Base-by-base conservation (phyloP, 2,329 filamentous ascomycete genomes). In the Pestalotiopsis fici region DNA sequence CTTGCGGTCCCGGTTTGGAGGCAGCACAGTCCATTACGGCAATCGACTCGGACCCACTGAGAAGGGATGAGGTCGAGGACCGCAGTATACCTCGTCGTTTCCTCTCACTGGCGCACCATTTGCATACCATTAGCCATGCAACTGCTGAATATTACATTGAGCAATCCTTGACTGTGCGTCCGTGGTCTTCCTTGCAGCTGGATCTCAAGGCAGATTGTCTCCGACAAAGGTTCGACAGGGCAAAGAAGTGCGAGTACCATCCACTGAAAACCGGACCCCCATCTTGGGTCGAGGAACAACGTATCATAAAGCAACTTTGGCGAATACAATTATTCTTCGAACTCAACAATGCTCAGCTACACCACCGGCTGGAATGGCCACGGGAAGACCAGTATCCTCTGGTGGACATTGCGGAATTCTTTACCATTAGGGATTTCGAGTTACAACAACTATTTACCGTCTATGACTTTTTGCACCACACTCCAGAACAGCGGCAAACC, bases 211-310 rank as follows among this genome's bases (percentile, higher is more conserved):
- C 18, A 11, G 12, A 18, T 37, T 15, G n/a, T 4, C 11, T 21
- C 12, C 27, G 28, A 13, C 21, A 35, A 11, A 60, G 31, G 18
- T 31, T 31, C 31, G 57, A 37, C 27, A 12, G 18, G 31, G 25
- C 57, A 15, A n/a, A 60, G 23, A 31, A 37, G n/a, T 37, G 57
- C n/a, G 25, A 21, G 31, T 60, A 60, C n/a, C 57, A 60, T 15
- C 57, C 57, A 11, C 57, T 27, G 18, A 23, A 35, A 11, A 60
- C 57, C 5, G 57, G 57, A 25, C 28, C 57, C 18, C 18, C 57
- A 18, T 60, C 57, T 15, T 60, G 57, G 57, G 57, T 60, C 13
- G 57, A 60, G 28, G 57, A 60, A 21, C 57, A 60, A 18, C 57
- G 57, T n/a, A n/a, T 60, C 28, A 35, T 60, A 27, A 60, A 60